Base-by-base conservation (phyloP, 2,329 filamentous ascomycete species). In the Emergomyces africanus region DNA sequence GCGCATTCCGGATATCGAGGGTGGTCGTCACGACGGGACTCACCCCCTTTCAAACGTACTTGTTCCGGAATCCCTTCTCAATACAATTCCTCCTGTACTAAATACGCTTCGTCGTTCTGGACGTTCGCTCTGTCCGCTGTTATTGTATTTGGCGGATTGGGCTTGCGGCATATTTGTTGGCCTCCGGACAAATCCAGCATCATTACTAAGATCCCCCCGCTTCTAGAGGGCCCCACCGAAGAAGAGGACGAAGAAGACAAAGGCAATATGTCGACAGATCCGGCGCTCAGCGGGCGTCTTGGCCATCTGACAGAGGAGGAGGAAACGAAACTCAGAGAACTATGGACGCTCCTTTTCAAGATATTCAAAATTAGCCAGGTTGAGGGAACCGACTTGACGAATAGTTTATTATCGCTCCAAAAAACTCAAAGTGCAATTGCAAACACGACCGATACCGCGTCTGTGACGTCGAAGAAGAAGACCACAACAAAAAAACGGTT, bases 231-330 rank as follows among this genome's bases (percentile, higher is more conserved):
- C 39, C 39, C 15, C 42, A 14, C 10, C 44, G 44, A 48, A 10
- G 5, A 48, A 25, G 44, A 48, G 39, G 37, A 64, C 28, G 62
- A 61, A 10, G 62, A 65, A 42, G 61, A 68, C 57, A 61, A 65
- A 58, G 64, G 64, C 35, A 59, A 69, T 57, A 71, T 67, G 58
- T 72, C 74, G 67, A 63, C 71, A 57, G 61, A 64, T 61, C 63
- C 70, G 62, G 61, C 64, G 37, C 67, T 67, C 48, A 69, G 68
- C 37, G 94, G 94, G 57, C 85, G 90, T 62, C 83, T 90, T 58
- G 90, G 89, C 61, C 96, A 89, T 66, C 79, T 99, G 60, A 96
- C 91, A n/a, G 73, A 84, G 2, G 91, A 96, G 63, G 85, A 99
- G 75, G 89, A 96, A 67, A 82, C 83, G 63, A 96, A 95, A 76